Evolutionary conservation across 768 basidiomycete species (phyloP).

Genomic region (Collybia sordida): DNA sequence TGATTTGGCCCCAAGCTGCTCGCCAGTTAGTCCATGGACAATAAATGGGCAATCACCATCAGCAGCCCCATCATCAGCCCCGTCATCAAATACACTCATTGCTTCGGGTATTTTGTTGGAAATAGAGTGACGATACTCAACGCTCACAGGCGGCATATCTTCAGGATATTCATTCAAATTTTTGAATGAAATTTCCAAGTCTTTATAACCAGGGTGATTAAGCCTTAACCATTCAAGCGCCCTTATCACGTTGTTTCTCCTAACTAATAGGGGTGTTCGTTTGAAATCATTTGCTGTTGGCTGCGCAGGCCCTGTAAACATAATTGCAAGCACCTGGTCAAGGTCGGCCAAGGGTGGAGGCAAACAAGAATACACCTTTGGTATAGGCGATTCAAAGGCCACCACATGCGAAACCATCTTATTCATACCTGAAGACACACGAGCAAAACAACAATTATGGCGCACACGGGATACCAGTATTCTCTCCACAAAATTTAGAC

Average conservation of each 20-base stretch:
- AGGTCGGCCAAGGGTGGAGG: constrained; percentile 16
- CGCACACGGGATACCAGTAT: too few relatives aligned
- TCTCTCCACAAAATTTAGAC: constrained; percentile 25
- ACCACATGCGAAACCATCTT: constrained; percentile 30
- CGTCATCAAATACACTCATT: constrained; percentile 19
- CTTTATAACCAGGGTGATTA: constrained; percentile 31
- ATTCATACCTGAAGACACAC: constrained; percentile 20
- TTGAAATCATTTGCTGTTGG: constrained; percentile 18
- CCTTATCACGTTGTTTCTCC: constrained; percentile 14
- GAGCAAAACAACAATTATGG: constrained; percentile 26
- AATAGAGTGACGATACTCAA: constrained; percentile 18
- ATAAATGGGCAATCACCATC: constrained; percentile 31
- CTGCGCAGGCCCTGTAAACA: constrained; percentile 25
- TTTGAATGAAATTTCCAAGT: constrained; percentile 24
- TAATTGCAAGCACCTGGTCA: constrained; percentile 19
- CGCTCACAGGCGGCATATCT: constrained; percentile 14
- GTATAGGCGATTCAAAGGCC: constrained; percentile 22
- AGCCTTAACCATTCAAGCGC: constrained; percentile 31
- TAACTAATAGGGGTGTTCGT: constrained; percentile 27
- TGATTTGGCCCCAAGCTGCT: constrained; percentile 12
- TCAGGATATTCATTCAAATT: constrained; percentile 20
- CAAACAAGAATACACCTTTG: constrained; percentile 26
- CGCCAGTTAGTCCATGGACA: constrained; percentile 31
- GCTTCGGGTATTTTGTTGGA: constrained; percentile 11
- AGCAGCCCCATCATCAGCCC: constrained; percentile 20